These are phyloP conservation scores for Aspergillus felis DNA, from an alignment of 2,329 filamentous ascomycete genomes.

Conservation along the genomic window DNA sequence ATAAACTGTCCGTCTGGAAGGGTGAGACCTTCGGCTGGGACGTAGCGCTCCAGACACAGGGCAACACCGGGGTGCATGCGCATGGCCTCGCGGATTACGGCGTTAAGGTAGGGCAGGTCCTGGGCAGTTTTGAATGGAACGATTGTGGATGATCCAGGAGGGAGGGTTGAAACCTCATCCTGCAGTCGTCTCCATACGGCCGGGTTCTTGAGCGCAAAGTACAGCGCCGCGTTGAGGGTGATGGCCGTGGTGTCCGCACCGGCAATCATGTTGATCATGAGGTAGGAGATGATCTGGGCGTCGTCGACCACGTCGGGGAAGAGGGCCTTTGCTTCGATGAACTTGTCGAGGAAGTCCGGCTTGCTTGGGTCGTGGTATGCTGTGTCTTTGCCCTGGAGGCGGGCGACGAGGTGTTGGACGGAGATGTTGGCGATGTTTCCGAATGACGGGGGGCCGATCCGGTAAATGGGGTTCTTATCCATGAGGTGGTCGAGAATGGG, in stretches of 20 bases:
- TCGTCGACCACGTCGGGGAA: slow-evolving; percentile 36
- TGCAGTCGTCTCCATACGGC: slow-evolving; percentile 11
- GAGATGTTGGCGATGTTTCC: slow-evolving; percentile 19
- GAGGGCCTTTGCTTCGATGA: slow-evolving; percentile 37
- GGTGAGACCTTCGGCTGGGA: slow-evolving; percentile 34
- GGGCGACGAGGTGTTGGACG: slow-evolving; percentile 14
- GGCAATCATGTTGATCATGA: slow-evolving; percentile 32
- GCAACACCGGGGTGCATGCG: slow-evolving; percentile 49
- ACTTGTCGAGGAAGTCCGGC: slow-evolving; percentile 40
- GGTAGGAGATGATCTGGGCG: slow-evolving; percentile 34
- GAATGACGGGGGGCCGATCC: slow-evolving; percentile 23
- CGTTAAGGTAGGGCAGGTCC: slow-evolving; percentile 44
- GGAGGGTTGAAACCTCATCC: slow-evolving; percentile 11
- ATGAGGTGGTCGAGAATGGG: slow-evolving; percentile 24
- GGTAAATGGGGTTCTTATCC: slow-evolving; percentile 28
- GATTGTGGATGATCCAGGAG: slow-evolving; percentile 8
- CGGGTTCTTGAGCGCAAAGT: slow-evolving; percentile 20
- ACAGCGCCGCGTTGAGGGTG: slow-evolving; percentile 27
- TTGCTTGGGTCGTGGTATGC: slow-evolving; percentile 15
- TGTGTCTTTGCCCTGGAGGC: slow-evolving; percentile 12
- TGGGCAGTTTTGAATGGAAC: slow-evolving; percentile 18
- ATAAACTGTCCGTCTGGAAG: slow-evolving; percentile 31
- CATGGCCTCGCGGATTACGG: slow-evolving; percentile 50
- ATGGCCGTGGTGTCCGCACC: slow-evolving; percentile 39
- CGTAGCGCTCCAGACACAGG: slow-evolving; percentile 49